These are phyloP conservation scores for Sordariomycetes sp. DNA, from an alignment of 2,329 filamentous ascomycete genomes.

Conservation along the genomic window DNA sequence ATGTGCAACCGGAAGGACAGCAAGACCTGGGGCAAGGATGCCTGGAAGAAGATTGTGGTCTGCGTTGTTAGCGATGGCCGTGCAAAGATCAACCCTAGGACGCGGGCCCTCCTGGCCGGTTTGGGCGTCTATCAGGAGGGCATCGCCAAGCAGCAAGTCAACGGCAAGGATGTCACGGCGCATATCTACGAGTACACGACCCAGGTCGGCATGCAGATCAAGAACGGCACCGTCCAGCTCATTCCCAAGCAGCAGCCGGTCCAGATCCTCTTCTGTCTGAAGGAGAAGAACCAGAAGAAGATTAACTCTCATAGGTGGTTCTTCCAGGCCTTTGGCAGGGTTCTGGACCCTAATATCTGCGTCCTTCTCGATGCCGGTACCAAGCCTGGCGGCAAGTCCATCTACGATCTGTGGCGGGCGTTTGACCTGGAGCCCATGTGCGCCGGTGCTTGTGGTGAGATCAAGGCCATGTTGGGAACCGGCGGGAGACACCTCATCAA, in stretches of 20 bases:
- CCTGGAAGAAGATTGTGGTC: constrained; percentile 99
- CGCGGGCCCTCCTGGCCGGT: constrained; percentile 76
- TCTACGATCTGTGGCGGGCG: constrained; percentile 97
- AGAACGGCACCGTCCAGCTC: constrained; percentile 76
- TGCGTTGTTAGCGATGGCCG: constrained; percentile 95
- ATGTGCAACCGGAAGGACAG: constrained; percentile 90
- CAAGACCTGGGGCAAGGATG: constrained; percentile 96
- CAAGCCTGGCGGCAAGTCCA: constrained; percentile 82
- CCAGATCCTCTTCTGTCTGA: constrained; percentile 94
- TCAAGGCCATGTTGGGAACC: constrained; percentile 89
- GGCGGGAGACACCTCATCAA: constrained; percentile 82
- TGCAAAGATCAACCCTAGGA: constrained; percentile 90
- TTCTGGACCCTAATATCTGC: constrained; percentile 91
- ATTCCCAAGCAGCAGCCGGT: constrained; percentile 81
- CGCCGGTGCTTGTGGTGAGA: constrained; percentile 92
- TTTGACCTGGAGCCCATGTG: constrained; percentile 98
- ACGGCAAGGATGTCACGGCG: constrained; percentile 87
- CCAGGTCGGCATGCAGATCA: constrained; percentile 75
- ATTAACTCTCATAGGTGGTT: constrained; percentile 99
- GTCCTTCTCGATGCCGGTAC: constrained; percentile 94
- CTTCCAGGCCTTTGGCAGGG: constrained; percentile 88
- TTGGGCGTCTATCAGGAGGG: constrained; percentile 97
- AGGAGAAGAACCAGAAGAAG: constrained; percentile 99
- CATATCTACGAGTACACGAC: constrained; percentile 96
- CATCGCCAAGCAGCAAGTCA: constrained; percentile 96